Base-by-base conservation (phyloP, 805 yeast species). In the Saturnispora gosingensis region DNA sequence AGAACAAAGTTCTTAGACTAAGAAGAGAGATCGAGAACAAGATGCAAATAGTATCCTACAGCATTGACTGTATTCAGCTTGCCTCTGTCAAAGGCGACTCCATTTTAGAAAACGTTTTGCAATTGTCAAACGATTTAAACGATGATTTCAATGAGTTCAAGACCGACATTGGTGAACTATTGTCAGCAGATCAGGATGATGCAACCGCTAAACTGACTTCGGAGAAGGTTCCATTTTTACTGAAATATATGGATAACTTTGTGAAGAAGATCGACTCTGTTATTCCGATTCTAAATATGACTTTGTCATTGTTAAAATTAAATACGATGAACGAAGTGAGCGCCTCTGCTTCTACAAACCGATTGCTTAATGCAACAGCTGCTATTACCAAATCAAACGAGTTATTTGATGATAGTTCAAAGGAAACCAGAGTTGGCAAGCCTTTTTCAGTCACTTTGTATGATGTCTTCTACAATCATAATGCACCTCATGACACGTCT, bases 221-320 rank as follows among this genome's bases (percentile, higher is more conserved):
- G 1, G 67, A 59, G 5, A 72, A 78, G 3, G 68, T 76, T 3
- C 66, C 61, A 38, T 57, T 66, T n/a, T 78, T 82, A 4, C 81
- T 80, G 53, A 60, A 51, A 2, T 74, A 74, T 49, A 78, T 85
- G 70, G 60, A 68, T 11, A 68, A 63, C 15, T 63, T 85, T 25
- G 57, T 82, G 24, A 59, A 58, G 0, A 71, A 81, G 46, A 81
- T 85, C 22, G 86, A 85, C 54, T 84, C 81, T 50, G 74, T 83
- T 0, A 78, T 85, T 28, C 93, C 93, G 1, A 69, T 83, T 30
- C 72, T 86, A 15, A 81, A 80, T 53, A 67, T 85, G 6, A 78
- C 90, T 0, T 63, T 85, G 43, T 75, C 82, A 1, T 82, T 90
- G 1, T 78, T 85, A 9, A 90, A 90, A 0, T 82, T 83, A 3